Conservation (phyloP, 2,329 filamentous ascomycete genomes). For the Pseudopithomyces maydicus region DNA sequence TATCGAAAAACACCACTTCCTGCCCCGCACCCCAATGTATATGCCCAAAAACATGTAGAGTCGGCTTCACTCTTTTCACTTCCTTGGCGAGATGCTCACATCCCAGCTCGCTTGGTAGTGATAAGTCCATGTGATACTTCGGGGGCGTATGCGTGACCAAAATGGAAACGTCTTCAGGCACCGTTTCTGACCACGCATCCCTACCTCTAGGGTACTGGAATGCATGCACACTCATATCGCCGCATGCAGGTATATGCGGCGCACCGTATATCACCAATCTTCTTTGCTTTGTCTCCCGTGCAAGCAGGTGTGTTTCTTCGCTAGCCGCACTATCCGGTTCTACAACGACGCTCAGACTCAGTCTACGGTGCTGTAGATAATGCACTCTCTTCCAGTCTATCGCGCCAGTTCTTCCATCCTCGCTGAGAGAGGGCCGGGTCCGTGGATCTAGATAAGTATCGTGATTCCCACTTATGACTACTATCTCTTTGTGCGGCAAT, state of each 20-base stretch:
- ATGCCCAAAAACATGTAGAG: slow-evolving; percentile 83
- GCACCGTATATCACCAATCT: slow-evolving; percentile 77
- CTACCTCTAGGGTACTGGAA: slow-evolving; percentile 73
- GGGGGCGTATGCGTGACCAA: slow-evolving; percentile 83
- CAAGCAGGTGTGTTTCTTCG: slow-evolving; percentile 27
- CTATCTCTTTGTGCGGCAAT: slow-evolving; percentile 77
- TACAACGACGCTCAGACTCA: slow-evolving; percentile 61
- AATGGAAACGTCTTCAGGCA: slow-evolving; percentile 76
- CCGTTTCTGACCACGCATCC: slow-evolving; percentile 73
- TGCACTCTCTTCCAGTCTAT: slow-evolving; percentile 71
- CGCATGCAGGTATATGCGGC: slow-evolving; percentile 77
- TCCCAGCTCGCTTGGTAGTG: slow-evolving; percentile 65
- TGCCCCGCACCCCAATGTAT: slow-evolving; percentile 76
- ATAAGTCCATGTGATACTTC: slow-evolving; percentile 69
- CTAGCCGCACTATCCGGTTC: slow-evolving; percentile 9
- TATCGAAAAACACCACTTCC: slow-evolving; percentile 75
- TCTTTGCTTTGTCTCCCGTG: slow-evolving; percentile 43
- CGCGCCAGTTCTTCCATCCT: slow-evolving; percentile 59
- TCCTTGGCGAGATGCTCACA: slow-evolving; percentile 74
- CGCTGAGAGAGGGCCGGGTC: slow-evolving; percentile 56
- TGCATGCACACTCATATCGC: slow-evolving; percentile 68
- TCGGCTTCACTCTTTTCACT: slow-evolving; percentile 74
- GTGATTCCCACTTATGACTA: slow-evolving; percentile 87
- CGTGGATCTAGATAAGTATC: slow-evolving; percentile 80
- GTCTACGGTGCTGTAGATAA: slow-evolving; percentile 74